phyloP scores from a whole-genome alignment of 139 green algal species.

The Pedinophyceae sp. region DNA sequence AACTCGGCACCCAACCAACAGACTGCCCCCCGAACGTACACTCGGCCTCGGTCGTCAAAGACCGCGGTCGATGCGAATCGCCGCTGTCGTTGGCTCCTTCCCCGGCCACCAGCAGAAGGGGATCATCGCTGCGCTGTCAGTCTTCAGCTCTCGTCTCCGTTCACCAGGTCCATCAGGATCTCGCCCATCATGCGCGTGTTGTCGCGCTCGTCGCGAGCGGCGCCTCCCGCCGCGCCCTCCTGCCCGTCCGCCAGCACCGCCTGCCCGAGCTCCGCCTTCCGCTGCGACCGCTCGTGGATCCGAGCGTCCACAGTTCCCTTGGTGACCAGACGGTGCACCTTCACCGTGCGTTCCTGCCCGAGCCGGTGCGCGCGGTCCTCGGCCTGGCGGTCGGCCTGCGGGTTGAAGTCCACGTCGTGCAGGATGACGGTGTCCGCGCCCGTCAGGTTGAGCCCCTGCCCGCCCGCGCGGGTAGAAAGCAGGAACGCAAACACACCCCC shows the following conservation, averaged over 20 bases:
- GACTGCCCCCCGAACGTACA: too few species aligned
- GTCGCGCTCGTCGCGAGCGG: slow-evolving; percentile 11
- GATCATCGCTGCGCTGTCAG: too few species aligned
- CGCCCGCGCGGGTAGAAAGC: slow-evolving; percentile 80
- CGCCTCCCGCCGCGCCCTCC: slow-evolving; percentile 4
- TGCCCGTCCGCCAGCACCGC: not conserved
- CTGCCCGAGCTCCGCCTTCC: slow-evolving; percentile 68
- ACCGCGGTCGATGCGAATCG: too few species aligned
- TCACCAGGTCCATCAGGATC: slow-evolving; percentile 31
- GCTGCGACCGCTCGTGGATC: slow-evolving; percentile 64
- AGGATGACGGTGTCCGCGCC: slow-evolving; percentile 89
- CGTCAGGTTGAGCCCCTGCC: slow-evolving; percentile 86
- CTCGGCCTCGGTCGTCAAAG: too few species aligned
- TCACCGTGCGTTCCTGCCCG: slow-evolving; percentile 71
- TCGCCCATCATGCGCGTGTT: slow-evolving; percentile 36
- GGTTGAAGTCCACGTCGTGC: slow-evolving; percentile 91
- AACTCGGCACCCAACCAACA: too few species aligned
- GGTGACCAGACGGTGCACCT: slow-evolving; percentile 75
- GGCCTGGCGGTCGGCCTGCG: slow-evolving; percentile 56
- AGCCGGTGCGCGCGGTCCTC: slow-evolving; percentile 54
- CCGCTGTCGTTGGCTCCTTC: too few species aligned
- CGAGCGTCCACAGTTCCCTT: slow-evolving; percentile 45
- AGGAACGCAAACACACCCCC: slow-evolving; percentile 73
- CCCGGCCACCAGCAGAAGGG: too few species aligned
- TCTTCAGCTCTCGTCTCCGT: too few species aligned